phyloP scores from a whole-genome alignment of 2,329 filamentous ascomycete species.

The Diaporthe sp. region DNA sequence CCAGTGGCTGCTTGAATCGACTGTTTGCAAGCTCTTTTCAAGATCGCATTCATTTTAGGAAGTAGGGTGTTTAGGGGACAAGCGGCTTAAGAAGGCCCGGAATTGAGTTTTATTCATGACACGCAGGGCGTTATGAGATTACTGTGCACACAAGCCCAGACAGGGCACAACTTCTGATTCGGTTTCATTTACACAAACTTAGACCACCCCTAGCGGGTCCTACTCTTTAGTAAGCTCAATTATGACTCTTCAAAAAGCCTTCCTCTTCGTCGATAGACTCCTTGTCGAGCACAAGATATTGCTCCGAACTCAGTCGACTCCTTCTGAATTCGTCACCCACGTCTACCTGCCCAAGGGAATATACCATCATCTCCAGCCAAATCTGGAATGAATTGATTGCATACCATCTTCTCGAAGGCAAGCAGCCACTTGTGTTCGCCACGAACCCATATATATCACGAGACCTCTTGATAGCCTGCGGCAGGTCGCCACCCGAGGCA shows the following conservation, averaged over 20 bases:
- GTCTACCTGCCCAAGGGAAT: not conserved
- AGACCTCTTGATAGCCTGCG: not conserved
- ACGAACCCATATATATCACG: not conserved
- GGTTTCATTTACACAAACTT: not conserved
- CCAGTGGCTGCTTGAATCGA: not conserved
- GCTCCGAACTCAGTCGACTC: not conserved
- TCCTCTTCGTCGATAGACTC: not conserved
- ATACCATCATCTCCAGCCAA: not conserved
- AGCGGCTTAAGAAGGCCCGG: not conserved
- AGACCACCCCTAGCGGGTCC: not conserved
- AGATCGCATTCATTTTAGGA: not conserved
- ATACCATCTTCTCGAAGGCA: not conserved
- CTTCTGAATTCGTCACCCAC: not conserved
- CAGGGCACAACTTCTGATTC: not conserved
- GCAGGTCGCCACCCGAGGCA: not conserved
- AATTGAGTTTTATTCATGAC: not conserved
- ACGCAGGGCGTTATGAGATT: conserved; percentile 2
- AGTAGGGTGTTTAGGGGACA: not conserved
- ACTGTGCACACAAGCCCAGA: conserved; percentile 8
- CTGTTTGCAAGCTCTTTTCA: not conserved
- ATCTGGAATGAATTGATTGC: not conserved
- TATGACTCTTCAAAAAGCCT: not conserved
- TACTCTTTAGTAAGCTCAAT: not conserved
- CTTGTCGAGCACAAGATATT: not conserved
- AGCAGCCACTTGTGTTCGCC: not conserved